A percentile compares a stretch with the other conserved stretches of the same genome.
Conservation (phyloP, 2,329 filamentous ascomycete genomes). For the Exophiala phaeomuriformis region DNA sequence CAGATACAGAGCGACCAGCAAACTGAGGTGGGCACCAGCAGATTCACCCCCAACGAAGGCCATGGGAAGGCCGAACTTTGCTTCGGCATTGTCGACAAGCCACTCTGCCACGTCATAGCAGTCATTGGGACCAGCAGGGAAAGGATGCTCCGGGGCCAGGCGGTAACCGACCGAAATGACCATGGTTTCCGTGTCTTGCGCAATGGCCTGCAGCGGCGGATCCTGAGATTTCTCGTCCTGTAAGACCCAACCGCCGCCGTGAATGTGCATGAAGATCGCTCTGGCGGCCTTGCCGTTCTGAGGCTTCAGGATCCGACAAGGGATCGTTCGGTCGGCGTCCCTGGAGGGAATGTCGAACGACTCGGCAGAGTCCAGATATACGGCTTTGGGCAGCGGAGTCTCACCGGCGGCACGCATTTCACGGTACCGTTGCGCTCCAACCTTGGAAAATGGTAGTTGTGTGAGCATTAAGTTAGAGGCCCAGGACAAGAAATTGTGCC, state of each 20-base stretch:
- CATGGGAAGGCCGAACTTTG: conserved; percentile 38
- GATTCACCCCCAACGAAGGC: conserved; percentile 44
- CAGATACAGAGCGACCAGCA: conserved; percentile 44
- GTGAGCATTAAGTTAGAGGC: neutral
- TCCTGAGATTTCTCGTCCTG: conserved; percentile 38
- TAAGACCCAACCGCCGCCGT: conserved; percentile 45
- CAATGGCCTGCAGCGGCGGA: conserved; percentile 43
- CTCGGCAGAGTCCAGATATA: conserved; percentile 41
- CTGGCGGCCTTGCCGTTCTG: conserved; percentile 36
- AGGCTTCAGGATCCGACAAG: conserved; percentile 47
- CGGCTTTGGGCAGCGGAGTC: conserved; percentile 44
- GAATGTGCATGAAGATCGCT: conserved; percentile 50
- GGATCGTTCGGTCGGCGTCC: conserved; percentile 45
- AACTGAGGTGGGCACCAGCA: conserved; percentile 47
- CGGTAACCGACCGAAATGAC: conserved; percentile 54
- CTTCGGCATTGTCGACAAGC: conserved; percentile 43
- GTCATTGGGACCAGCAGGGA: conserved; percentile 49
- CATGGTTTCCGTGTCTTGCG: conserved; percentile 43
- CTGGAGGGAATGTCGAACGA: conserved; percentile 47
- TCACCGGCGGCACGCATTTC: conserved; percentile 49
- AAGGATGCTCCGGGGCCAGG: conserved; percentile 53
- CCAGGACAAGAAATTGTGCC: neutral
- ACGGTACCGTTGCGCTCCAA: conserved; percentile 49
- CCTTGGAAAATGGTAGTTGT: conserved; percentile 30
- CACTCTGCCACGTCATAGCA: conserved; percentile 52